phyloP scores from a whole-genome alignment of 371 early-diverging fungal species.

The Chytridiales sp. region DNA sequence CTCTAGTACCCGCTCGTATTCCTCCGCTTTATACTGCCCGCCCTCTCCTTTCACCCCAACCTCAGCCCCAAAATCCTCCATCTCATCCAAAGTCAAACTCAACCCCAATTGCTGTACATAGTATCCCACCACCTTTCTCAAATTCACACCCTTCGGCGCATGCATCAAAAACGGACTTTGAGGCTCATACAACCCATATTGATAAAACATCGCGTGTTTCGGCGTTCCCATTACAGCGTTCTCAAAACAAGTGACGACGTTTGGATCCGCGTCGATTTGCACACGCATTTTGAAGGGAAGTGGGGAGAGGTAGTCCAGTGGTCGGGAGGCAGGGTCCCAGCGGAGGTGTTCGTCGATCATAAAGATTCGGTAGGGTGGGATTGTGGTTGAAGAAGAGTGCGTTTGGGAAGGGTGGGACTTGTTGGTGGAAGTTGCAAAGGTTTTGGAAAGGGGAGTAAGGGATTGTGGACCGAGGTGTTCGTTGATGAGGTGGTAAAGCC shows the following conservation, averaged over 20 bases:
- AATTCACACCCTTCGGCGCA: slow-evolving; percentile 38
- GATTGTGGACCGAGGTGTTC: slow-evolving; percentile 21
- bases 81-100: too few species aligned
- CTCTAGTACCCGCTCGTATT: too few species aligned
- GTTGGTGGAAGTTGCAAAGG: slow-evolving; percentile 9
- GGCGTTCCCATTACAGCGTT: slow-evolving; percentile 48
- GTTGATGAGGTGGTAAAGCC: slow-evolving; percentile 42
- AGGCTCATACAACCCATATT: slow-evolving; percentile 52
- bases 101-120: slow-evolving; percentile 31
- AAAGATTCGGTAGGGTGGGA: too few species aligned
- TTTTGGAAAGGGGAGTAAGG: slow-evolving; percentile 31
- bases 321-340: slow-evolving; percentile 40
- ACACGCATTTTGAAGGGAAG: slow-evolving; percentile 32
- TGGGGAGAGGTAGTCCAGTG: slow-evolving; percentile 43
- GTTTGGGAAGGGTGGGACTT: too few species aligned
- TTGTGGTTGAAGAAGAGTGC: too few species aligned
- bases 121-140: slow-evolving; percentile 49
- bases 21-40: too few species aligned
- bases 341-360: slow-evolving; percentile 44
- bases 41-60: too few species aligned
- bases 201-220: slow-evolving; percentile 54
- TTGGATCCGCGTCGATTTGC: slow-evolving; percentile 30
- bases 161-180: slow-evolving; percentile 50
- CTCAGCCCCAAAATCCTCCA: too few species aligned
- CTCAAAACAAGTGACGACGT: slow-evolving; percentile 47